phyloP scores from a whole-genome alignment of 83 land plant species.

The Picea abies region DNA sequence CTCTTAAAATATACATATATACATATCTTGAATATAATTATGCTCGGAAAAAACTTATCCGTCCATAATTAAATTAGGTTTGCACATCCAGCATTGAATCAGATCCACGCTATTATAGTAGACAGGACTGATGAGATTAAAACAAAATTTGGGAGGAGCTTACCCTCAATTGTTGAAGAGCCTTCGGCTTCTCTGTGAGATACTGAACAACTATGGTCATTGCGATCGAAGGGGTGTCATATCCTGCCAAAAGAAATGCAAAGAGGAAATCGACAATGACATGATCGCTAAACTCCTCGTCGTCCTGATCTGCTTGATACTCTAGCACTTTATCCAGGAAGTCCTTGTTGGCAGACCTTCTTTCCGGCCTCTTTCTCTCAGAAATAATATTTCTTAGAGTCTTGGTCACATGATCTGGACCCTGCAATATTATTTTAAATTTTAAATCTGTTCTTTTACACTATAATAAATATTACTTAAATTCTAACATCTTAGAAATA shows the following conservation, averaged over 20 bases:
- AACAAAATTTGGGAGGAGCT: not conserved
- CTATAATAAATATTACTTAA: too few relatives aligned
- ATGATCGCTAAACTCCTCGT: not conserved
- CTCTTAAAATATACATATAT: too few relatives aligned
- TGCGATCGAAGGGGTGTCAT: slow-evolving; percentile 11
- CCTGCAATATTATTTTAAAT: not conserved
- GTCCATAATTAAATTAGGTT: not conserved
- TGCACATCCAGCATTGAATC: not conserved
- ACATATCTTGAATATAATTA: too few relatives aligned
- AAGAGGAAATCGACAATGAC: slow-evolving; percentile 6
- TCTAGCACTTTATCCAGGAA: slow-evolving; percentile 6
- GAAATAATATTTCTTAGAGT: not conserved
- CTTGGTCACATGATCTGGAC: not conserved
- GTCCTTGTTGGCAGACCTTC: not conserved
- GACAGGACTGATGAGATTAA: too few relatives aligned
- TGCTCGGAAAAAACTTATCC: too few relatives aligned
- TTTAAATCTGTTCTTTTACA: too few relatives aligned
- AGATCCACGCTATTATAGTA: slow-evolving; percentile 24
- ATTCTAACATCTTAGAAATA: too few relatives aligned
- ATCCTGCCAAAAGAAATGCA: slow-evolving; percentile 12
- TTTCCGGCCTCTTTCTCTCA: not conserved
- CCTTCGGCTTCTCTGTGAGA: not conserved
- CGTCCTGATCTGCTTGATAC: not conserved
- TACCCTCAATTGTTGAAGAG: slow-evolving; percentile 7
- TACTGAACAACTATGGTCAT: slow-evolving; percentile 10